A percentile compares a stretch with the other conserved stretches of the same genome.
phyloP scores from a whole-genome alignment of 129 eudicot genomes.

The Pulicaria dysenterica region DNA sequence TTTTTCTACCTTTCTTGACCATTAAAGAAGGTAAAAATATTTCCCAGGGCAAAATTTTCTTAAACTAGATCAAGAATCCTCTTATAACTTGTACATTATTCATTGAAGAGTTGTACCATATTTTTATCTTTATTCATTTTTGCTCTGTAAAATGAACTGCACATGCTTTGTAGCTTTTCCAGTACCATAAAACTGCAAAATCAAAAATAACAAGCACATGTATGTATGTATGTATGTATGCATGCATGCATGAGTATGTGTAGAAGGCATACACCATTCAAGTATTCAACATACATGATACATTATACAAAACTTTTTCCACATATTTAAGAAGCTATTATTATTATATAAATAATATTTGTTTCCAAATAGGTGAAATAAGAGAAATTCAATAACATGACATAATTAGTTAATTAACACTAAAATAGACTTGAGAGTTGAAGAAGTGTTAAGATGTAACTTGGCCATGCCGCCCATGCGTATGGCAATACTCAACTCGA shows the following conservation, averaged over 20 bases:
- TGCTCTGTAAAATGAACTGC: background rate
- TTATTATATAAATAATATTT: too few species aligned
- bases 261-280: background rate
- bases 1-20: constrained; percentile 30
- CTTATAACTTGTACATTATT: background rate
- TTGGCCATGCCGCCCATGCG: too few species aligned
- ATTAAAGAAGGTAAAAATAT: constrained; percentile 6
- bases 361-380: too few species aligned
- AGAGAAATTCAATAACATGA: too few species aligned
- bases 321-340: too few species aligned
- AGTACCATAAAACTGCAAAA: constrained; percentile 14
- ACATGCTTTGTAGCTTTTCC: constrained; percentile 28
- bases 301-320: too few species aligned
- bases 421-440: too few species aligned
- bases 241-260: background rate
- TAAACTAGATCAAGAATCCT: background rate
- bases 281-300: too few species aligned
- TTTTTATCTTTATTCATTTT: background rate
- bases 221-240: background rate
- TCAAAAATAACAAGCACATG: background rate
- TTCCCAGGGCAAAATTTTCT: background rate
- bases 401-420: too few species aligned
- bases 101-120: background rate
- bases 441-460: too few species aligned
- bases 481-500: too few species aligned